Evolutionary conservation across 805 yeast genomes (phyloP).

Genomic region (Starmerella riodocensis): DNA sequence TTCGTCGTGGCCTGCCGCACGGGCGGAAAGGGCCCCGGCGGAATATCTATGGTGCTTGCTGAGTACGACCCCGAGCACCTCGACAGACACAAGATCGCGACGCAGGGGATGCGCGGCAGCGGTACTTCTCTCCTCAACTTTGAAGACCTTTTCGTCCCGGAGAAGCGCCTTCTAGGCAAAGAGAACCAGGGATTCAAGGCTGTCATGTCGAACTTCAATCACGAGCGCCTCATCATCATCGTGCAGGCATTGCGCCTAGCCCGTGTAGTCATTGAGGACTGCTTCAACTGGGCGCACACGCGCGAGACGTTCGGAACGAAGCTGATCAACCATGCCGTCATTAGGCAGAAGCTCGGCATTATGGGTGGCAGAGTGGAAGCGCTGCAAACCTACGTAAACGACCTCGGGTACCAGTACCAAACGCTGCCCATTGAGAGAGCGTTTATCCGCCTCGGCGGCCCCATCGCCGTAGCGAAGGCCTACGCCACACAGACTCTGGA

Average conservation of each 20-base stretch:
- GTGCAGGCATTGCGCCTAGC: constrained; percentile 31
- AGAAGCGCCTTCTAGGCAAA: constrained; percentile 29
- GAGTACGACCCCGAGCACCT: constrained; percentile 29
- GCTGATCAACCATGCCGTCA: constrained; percentile 32
- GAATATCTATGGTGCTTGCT: constrained; percentile 30
- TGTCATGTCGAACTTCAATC: constrained; percentile 34
- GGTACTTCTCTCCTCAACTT: constrained; percentile 33
- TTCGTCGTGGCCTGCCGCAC: constrained; percentile 35
- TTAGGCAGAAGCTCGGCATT: constrained; percentile 31
- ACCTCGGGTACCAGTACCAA: constrained; percentile 27
- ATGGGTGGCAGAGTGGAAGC: constrained; percentile 33
- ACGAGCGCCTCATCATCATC: constrained; percentile 32
- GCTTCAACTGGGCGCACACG: constrained; percentile 30
- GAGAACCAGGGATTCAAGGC: constrained; percentile 33
- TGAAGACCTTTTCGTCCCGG: constrained; percentile 35
- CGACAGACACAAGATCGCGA: constrained; percentile 28
- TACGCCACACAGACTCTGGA: constrained; percentile 32
- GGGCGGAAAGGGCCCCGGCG: constrained; percentile 31
- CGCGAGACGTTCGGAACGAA: constrained; percentile 33
- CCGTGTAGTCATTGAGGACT: constrained; percentile 30
- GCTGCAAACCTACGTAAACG: constrained; percentile 31
- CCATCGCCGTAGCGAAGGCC: constrained; percentile 34
- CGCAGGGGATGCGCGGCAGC: constrained; percentile 33
- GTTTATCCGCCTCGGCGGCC: constrained; percentile 31
- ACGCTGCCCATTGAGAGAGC: constrained; percentile 28